Evolutionary conservation across 805 yeast species (phyloP).

Genomic region (Metschnikowia dekortorum): DNA sequence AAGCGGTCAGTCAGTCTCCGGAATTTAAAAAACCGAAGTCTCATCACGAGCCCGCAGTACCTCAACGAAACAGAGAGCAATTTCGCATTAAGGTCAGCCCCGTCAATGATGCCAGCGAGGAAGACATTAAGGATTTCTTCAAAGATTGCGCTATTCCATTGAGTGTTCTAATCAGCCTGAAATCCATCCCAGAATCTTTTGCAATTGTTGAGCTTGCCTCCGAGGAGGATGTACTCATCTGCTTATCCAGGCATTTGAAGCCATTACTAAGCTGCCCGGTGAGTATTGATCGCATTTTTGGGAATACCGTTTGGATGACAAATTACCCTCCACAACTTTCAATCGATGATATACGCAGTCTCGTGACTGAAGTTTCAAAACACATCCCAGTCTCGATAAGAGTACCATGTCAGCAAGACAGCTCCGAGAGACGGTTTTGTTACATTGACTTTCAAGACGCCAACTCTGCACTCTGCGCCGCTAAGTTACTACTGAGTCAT

Average conservation of each 20-base stretch:
- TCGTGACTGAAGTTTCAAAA: slow-evolving; percentile 31
- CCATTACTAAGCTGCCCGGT: slow-evolving; percentile 40
- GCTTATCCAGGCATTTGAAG: slow-evolving; percentile 58
- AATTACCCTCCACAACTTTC: slow-evolving; percentile 62
- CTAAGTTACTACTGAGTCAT: slow-evolving; percentile 24
- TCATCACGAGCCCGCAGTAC: neutral
- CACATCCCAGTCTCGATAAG: slow-evolving; percentile 48
- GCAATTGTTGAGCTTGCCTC: slow-evolving; percentile 59
- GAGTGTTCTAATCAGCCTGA: slow-evolving; percentile 22
- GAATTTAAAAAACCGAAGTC: neutral
- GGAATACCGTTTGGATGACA: slow-evolving; percentile 64
- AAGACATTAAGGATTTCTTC: slow-evolving; percentile 42
- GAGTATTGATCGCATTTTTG: slow-evolving; percentile 39
- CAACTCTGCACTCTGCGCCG: slow-evolving; percentile 42
- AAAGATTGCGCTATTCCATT: slow-evolving; percentile 56
- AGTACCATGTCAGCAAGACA: slow-evolving; percentile 57
- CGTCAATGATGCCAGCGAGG: slow-evolving; percentile 41
- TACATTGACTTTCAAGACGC: slow-evolving; percentile 57
- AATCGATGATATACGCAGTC: slow-evolving; percentile 30
- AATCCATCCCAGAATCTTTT: slow-evolving; percentile 12
- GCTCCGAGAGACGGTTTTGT: slow-evolving; percentile 63
- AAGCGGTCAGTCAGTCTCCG: neutral
- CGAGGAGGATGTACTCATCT: slow-evolving; percentile 48
- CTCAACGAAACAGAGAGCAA: slow-evolving; percentile 54
- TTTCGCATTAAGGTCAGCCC: slow-evolving; percentile 51